Conservation (phyloP, 2,329 filamentous ascomycete genomes). For the Gnomoniopsis smithogilvyi region DNA sequence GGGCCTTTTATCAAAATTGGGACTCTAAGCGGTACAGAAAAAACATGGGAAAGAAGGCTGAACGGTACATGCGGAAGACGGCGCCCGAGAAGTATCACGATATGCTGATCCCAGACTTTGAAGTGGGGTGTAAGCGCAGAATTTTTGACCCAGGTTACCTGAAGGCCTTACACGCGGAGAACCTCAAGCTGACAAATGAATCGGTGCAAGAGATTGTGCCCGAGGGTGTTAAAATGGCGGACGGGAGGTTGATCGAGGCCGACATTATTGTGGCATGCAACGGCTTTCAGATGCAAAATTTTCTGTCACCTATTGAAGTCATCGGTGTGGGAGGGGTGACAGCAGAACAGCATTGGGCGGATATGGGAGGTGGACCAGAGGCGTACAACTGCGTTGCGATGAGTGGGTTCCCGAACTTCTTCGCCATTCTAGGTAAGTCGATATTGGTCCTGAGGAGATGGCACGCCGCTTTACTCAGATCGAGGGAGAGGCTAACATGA, state of each 20-base stretch:
- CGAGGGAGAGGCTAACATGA: background rate
- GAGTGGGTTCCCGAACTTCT: constrained; percentile 63
- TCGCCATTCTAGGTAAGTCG: constrained; percentile 50
- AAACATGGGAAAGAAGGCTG: constrained; percentile 33
- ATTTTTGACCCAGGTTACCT: constrained; percentile 59
- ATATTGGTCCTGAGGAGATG: background rate
- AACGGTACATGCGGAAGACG: constrained; percentile 37
- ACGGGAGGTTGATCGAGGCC: constrained; percentile 41
- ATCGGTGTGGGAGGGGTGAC: constrained; percentile 46
- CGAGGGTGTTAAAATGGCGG: constrained; percentile 32
- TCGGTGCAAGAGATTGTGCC: constrained; percentile 45
- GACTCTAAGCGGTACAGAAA: constrained; percentile 32
- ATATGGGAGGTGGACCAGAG: constrained; percentile 52
- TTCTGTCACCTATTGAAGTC: constrained; percentile 51
- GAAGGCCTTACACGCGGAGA: constrained; percentile 45
- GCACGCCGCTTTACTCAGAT: background rate
- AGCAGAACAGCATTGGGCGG: constrained; percentile 53
- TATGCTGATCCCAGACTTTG: constrained; percentile 59
- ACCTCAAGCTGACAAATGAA: constrained; percentile 44
- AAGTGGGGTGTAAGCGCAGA: constrained; percentile 61
- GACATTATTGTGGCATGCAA: constrained; percentile 62
- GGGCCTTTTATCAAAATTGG: constrained; percentile 38
- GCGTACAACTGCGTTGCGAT: constrained; percentile 59
- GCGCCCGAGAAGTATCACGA: constrained; percentile 60
- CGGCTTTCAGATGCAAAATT: constrained; percentile 55